A percentile compares a stretch with the other conserved stretches of the same genome.
Evolutionary conservation across 805 yeast species (phyloP).

Genomic region (Zygosaccharomyces bailii): DNA sequence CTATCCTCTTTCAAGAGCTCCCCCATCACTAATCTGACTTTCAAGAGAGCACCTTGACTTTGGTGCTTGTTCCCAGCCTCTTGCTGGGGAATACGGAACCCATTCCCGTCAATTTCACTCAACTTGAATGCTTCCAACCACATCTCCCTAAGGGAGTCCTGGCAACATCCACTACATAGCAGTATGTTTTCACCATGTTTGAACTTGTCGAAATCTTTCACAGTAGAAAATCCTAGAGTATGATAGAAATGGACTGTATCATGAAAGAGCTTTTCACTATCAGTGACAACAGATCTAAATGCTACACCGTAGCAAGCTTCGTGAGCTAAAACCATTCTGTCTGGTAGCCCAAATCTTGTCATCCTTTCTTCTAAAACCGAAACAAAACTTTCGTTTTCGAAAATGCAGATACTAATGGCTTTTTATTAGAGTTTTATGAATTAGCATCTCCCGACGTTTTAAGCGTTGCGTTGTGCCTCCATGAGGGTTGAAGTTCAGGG

Average conservation of each 20-base stretch:
- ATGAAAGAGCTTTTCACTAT: slow-evolving; percentile 44
- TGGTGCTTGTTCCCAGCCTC: slow-evolving; percentile 39
- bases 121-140: slow-evolving; percentile 71
- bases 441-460: slow-evolving; percentile 7
- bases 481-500: background rate
- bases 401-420: slow-evolving; percentile 6
- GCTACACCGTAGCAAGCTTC: slow-evolving; percentile 44
- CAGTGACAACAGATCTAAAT: slow-evolving; percentile 60
- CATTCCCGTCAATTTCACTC: slow-evolving; percentile 56
- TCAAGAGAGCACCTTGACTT: slow-evolving; percentile 46
- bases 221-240: slow-evolving; percentile 56
- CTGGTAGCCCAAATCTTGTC: background rate
- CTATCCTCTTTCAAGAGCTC: slow-evolving; percentile 36
- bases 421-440: slow-evolving; percentile 3
- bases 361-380: background rate
- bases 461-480: slow-evolving; percentile 5
- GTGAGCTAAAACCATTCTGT: slow-evolving; percentile 20
- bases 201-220: slow-evolving; percentile 58
- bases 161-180: slow-evolving; percentile 53
- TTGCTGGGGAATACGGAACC: slow-evolving; percentile 55
- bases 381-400: background rate
- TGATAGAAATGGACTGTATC: slow-evolving; percentile 54
- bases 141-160: slow-evolving; percentile 62
- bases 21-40: slow-evolving; percentile 43
- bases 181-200: slow-evolving; percentile 31